Base-by-base conservation (phyloP, 441 rosid species). In the Lagerstroemia fauriei region DNA sequence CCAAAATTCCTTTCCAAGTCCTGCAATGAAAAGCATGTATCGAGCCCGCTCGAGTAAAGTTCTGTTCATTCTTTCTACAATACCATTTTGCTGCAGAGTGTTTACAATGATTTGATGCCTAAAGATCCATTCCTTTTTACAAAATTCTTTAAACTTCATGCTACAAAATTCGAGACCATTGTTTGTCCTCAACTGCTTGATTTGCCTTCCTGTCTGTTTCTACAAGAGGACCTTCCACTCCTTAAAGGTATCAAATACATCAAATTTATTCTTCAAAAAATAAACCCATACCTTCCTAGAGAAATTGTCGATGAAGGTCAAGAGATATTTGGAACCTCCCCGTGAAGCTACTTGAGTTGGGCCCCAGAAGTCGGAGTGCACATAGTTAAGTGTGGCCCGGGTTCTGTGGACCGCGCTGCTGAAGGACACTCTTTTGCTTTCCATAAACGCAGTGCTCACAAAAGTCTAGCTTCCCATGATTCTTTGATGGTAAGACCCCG, bases 261-360 rank as follows among this genome's bases (percentile, higher is more conserved):
- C 61, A 34, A 1, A 61, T 38, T 78, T 78, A 32, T 57, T 61
- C 63, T 78, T 78, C 31, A 61, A 27, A 63, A 78, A 65, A 66
- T 78, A 78, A 78, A 66, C 56, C 31, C 81, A 78, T 27, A 17
- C 7, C 75, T 63, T 78, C 24, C 53, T 9, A 3, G 34, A 65
- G 13, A 32, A 24, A 66, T 78, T 41, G 14, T 78, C 74, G 46
- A 78, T 78, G 9, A 65, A 66, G 2, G 41, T 66, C 38, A 69
- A 34, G 56, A 51, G 47, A 46, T 78, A 78, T 13, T 9, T 12
- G 47, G 59, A 65, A 41, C 80, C 80, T n/a, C 51, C 53, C 18
- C 16, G 9, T 14, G 59, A 53, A 7, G 18, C 16, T 7, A 53
- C 18, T 53, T 53, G 59, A 7, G 59, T 3, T 3, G 18, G 18